phyloP scores from a whole-genome alignment of 179 eudicot genomes.

The Beta macrorhiza region DNA sequence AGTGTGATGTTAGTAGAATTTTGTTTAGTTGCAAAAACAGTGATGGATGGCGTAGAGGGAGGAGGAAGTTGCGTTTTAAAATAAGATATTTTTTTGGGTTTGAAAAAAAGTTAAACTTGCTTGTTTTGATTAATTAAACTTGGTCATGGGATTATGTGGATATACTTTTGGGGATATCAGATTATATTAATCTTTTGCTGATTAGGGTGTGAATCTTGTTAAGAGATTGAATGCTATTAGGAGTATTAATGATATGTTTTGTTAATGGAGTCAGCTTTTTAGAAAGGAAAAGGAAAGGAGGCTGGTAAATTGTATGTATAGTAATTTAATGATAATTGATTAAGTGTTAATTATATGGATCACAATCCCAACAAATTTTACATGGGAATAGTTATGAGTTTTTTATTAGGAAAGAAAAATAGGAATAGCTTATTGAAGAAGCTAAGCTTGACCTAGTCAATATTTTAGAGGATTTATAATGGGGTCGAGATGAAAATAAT shows the following conservation, averaged over 20 bases:
- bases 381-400: neutral
- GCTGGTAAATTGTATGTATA: no score
- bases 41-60: conserved; percentile 32
- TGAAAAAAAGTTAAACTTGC: no score
- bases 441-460: no score
- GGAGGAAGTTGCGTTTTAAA: conserved; percentile 7
- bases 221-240: neutral
- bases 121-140: no score
- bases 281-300: no score
- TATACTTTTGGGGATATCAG: neutral
- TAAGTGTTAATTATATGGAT: no score
- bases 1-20: neutral
- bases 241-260: no score
- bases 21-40: conserved; percentile 5
- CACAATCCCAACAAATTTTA: neutral
- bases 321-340: no score
- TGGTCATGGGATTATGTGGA: neutral
- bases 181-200: neutral
- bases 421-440: no score
- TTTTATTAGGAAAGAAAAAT: neutral
- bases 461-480: no score
- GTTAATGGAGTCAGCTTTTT: neutral
- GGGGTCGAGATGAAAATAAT: no score
- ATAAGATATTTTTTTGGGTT: neutral
- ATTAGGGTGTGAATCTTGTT: neutral